Conservation (phyloP, 2,329 filamentous ascomycete genomes). For the Botrytis elliptica region DNA sequence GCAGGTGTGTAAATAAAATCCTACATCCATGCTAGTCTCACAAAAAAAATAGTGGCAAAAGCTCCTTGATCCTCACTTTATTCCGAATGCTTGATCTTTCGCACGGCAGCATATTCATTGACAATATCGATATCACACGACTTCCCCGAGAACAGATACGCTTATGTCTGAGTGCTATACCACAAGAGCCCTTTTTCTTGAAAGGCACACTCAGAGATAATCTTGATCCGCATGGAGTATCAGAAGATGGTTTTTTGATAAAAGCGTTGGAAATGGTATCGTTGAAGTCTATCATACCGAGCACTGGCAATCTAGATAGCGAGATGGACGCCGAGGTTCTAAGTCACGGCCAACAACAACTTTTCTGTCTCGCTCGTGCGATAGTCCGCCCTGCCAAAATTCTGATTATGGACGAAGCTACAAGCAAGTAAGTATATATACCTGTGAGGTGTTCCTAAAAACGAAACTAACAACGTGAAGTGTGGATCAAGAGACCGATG, state of each 20-base stretch:
- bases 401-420: constrained; percentile 40
- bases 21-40: too few species aligned
- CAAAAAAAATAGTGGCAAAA: too few species aligned
- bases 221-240: constrained; percentile 43
- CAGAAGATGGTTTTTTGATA: constrained; percentile 18
- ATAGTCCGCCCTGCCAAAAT: constrained; percentile 36
- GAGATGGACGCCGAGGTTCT: constrained; percentile 39
- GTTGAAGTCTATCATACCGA: constrained; percentile 19
- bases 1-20: too few species aligned
- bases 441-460: neutral
- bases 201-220: constrained; percentile 46
- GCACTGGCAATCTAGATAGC: constrained; percentile 41
- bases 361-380: constrained; percentile 49
- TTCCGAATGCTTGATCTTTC: constrained; percentile 42
- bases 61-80: too few species aligned
- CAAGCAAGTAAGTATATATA: neutral
- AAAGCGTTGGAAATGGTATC: neutral
- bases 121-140: neutral
- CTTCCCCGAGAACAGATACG: constrained; percentile 41
- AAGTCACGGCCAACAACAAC: constrained; percentile 49
- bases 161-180: constrained; percentile 50
- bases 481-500: neutral
- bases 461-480: neutral
- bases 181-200: constrained; percentile 55
- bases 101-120: neutral